phyloP scores from a whole-genome alignment of 495 filamentous ascomycete species.

The Hypoxylon fuscum region DNA sequence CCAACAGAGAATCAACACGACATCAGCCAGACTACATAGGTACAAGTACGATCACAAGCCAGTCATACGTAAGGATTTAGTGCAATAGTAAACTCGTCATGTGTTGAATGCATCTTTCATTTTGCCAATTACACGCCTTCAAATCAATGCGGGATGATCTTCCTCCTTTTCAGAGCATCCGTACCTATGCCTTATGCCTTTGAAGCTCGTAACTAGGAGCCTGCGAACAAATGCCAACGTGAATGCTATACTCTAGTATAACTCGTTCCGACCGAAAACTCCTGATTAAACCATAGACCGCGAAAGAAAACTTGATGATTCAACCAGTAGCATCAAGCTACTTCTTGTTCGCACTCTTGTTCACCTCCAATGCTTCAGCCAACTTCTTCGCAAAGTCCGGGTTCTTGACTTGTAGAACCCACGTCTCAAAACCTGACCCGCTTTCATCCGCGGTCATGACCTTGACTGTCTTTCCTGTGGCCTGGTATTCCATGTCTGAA shows the following conservation, averaged over 20 bases:
- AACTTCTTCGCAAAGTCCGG: slow-evolving; percentile 54
- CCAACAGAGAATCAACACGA: no score
- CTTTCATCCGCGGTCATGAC: slow-evolving; percentile 62
- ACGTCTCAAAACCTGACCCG: slow-evolving; percentile 64
- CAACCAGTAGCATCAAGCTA: slow-evolving; percentile 21
- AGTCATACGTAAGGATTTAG: no score
- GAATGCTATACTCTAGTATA: slow-evolving; percentile 37
- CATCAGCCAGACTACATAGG: no score
- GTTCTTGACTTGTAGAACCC: slow-evolving; percentile 71
- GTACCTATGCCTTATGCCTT: slow-evolving; percentile 14
- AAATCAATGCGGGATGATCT: slow-evolving; percentile 10
- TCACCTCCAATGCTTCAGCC: slow-evolving; percentile 55
- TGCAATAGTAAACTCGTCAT: background rate
- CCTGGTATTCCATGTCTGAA: slow-evolving; percentile 65
- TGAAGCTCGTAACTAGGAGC: background rate
- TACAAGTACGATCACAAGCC: no score
- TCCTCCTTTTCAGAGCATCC: slow-evolving; percentile 8
- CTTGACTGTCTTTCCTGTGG: slow-evolving; percentile 63
- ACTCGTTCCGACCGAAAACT: background rate
- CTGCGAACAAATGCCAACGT: slow-evolving; percentile 11
- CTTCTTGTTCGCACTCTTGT: slow-evolving; percentile 59
- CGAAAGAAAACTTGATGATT: background rate
- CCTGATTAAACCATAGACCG: slow-evolving; percentile 4
- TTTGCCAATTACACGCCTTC: background rate
- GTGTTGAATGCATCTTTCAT: background rate